Base-by-base conservation (phyloP, 2,329 filamentous ascomycete genomes). In the Bipolaris zeicola region DNA sequence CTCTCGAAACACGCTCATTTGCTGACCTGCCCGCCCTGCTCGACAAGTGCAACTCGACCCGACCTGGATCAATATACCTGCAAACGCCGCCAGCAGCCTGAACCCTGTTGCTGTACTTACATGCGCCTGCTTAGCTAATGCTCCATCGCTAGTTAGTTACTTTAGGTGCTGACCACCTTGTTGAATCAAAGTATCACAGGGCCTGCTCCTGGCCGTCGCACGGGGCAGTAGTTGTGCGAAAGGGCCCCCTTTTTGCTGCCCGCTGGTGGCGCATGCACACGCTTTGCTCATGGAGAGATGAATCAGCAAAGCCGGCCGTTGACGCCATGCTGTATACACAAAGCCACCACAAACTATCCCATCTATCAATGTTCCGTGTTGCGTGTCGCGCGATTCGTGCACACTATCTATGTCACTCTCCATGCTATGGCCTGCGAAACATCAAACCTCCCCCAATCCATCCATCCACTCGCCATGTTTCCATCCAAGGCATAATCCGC, bases 1-100 rank as follows among this genome's bases (percentile, higher is more conserved):
- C 43, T 46, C 51, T 64, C 63, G 60, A 68, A 68, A 65, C 68
- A 66, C 59, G 55, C 58, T 65, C 65, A 63, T 55, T 59, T 50
- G 52, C 60, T 42, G 45, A 37, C 59, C 61, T 62, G 54, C 56
- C 64, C 60, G 62, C 61, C 48, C 37, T 45, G 50, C 20, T 52
- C 46, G 41, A 47, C 53, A 46, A 44, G 13, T 31, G 57, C 45
- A 51, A 47, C 57, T 53, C 50, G 53, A 52, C 57, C 56, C 50
- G 58, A 49, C 33, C 44, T 54, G 50, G 11, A 64, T 52, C 61
- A 65, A 55, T 45, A 60, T 60, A 65, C 61, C 64, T 55, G 45
- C 61, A 58, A 64, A 56, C 44, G 53, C 50, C 58, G 52, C 51
- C 61, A 54, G 66, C 45, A 55, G 48, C 54, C 36, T 45, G 43